Evolutionary conservation across 2,329 filamentous ascomycete species (phyloP).

Genomic region (Trichoderma koningiopsis): DNA sequence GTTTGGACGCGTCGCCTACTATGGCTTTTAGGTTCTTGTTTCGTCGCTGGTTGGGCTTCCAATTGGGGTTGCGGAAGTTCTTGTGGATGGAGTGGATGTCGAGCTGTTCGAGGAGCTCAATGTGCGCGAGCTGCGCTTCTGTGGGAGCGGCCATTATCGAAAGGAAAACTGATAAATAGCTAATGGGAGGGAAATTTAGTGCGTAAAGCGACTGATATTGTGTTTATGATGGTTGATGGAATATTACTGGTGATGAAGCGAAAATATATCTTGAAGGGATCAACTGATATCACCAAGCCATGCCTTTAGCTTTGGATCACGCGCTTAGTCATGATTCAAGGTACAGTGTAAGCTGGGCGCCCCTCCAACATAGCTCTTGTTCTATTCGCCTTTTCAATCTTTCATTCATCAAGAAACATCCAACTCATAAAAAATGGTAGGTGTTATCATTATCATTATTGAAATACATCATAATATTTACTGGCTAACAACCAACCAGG

Average conservation of each 20-base stretch:
- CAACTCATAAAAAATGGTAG: not conserved
- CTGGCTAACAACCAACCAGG: conserved; percentile 50
- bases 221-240: not conserved
- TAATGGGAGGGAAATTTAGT: no score
- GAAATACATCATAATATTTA: not conserved
- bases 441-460: not conserved
- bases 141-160: conserved; percentile 59
- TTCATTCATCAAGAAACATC: not conserved
- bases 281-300: not conserved
- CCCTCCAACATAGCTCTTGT: not conserved
- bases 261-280: not conserved
- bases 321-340: conserved; percentile 5
- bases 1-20: conserved; percentile 81
- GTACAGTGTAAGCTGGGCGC: not conserved
- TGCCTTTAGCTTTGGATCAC: not conserved
- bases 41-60: conserved; percentile 90
- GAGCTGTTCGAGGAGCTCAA: conserved; percentile 83
- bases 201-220: not conserved
- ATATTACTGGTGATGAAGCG: not conserved
- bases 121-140: conserved; percentile 77
- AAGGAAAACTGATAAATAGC: not conserved
- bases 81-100: conserved; percentile 87
- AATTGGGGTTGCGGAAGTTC: conserved; percentile 85
- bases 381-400: not conserved
- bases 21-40: conserved; percentile 99